A percentile compares a stretch with the other conserved stretches of the same genome.
Evolutionary conservation across 1,139 yeast species (phyloP).

Genomic region (Pichia sp.): DNA sequence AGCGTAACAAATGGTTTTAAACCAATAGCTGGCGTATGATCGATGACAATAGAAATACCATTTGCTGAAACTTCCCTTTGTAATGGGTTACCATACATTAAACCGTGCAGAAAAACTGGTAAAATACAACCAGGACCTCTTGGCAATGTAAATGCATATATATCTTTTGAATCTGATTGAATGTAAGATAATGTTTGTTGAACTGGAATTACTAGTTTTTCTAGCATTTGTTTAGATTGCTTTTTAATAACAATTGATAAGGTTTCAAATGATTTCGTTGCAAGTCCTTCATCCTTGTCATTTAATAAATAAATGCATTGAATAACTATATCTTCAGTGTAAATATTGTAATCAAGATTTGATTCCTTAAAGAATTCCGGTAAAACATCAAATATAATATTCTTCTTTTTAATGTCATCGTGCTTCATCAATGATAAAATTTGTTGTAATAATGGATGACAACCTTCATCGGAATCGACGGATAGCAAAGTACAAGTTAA

Average conservation of each 20-base stretch:
- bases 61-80: slow-evolving; percentile 82
- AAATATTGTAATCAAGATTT: slow-evolving; percentile 62
- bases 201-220: slow-evolving; percentile 71
- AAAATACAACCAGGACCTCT: slow-evolving; percentile 83
- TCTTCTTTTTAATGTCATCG: slow-evolving; percentile 64
- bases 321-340: slow-evolving; percentile 68
- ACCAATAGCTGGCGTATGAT: slow-evolving; percentile 74
- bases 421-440: slow-evolving; percentile 68
- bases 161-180: slow-evolving; percentile 57
- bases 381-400: slow-evolving; percentile 61
- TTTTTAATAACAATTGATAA: slow-evolving; percentile 60
- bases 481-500: slow-evolving; percentile 66
- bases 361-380: slow-evolving; percentile 66
- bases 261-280: slow-evolving; percentile 63
- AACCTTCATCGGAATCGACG: slow-evolving; percentile 72
- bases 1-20: slow-evolving; percentile 87
- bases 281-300: slow-evolving; percentile 59
- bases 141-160: slow-evolving; percentile 73
- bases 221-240: slow-evolving; percentile 70
- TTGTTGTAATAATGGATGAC: slow-evolving; percentile 80
- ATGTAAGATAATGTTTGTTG: slow-evolving; percentile 64
- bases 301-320: slow-evolving; percentile 69
- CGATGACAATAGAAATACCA: slow-evolving; percentile 84
- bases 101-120: slow-evolving; percentile 90
- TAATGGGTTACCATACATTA: slow-evolving; percentile 85